Conservation (phyloP, 169 alveolate genomes). For the Cryptosporidium andersoni region DNA sequence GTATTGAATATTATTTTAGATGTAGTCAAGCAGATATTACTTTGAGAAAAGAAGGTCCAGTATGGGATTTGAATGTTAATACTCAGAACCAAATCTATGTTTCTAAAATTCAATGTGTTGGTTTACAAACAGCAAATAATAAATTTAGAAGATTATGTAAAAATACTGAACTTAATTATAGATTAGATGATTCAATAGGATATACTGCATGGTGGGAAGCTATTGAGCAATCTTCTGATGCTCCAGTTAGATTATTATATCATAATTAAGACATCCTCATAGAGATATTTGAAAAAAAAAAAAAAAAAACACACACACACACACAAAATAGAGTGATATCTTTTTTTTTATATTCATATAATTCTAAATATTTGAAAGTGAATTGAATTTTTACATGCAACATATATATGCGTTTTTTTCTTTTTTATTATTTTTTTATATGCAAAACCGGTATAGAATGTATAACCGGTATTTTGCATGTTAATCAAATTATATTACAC, state of each 20-base stretch:
- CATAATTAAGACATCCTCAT: not conserved
- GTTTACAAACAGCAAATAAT: conserved; percentile 63
- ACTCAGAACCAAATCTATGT: conserved; percentile 36
- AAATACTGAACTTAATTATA: conserved; percentile 42
- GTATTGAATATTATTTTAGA: conserved; percentile 39
- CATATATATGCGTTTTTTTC: too few species aligned
- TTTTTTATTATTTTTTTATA: too few species aligned
- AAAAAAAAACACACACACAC: too few species aligned
- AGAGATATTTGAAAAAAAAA: too few species aligned
- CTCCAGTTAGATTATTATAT: conserved; percentile 36
- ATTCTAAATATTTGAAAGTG: too few species aligned
- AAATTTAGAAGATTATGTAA: conserved; percentile 60
- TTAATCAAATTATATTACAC: too few species aligned
- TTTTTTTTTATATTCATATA: too few species aligned
- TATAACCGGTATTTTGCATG: too few species aligned
- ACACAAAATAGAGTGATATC: too few species aligned
- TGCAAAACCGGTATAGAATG: too few species aligned
- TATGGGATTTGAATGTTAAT: conserved; percentile 33
- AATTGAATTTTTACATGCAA: too few species aligned
- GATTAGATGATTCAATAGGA: conserved; percentile 38
- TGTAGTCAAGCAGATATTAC: conserved; percentile 47
- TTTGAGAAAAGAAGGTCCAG: conserved; percentile 68
- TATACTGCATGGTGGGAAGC: conserved; percentile 71
- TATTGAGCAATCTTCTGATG: conserved; percentile 23
- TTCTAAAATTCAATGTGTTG: conserved; percentile 63